phyloP scores from a whole-genome alignment of 2,329 filamentous ascomycete genomes.

The Cladophialophora immunda region DNA sequence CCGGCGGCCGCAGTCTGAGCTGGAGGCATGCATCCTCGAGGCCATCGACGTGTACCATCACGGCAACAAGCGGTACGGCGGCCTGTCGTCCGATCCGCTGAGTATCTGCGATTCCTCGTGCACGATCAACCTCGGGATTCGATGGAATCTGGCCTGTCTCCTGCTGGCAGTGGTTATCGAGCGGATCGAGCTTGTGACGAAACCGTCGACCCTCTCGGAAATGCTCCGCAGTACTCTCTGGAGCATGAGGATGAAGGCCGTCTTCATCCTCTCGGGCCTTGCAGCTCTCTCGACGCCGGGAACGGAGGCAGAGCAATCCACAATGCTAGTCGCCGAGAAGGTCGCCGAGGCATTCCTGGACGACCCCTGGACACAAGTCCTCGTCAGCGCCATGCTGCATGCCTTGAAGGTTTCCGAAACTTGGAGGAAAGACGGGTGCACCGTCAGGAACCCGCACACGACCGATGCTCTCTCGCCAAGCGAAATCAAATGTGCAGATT shows the following conservation, averaged over 20 bases:
- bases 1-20: neutral
- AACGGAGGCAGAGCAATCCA: neutral
- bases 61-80: neutral
- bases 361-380: neutral
- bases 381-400: neutral
- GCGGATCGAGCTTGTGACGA: neutral
- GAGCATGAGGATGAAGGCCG: neutral
- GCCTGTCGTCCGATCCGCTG: neutral
- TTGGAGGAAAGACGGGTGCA: neutral
- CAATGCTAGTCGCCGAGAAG: neutral
- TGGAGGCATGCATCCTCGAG: neutral
- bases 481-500: neutral
- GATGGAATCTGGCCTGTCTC: neutral
- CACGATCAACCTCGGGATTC: neutral
- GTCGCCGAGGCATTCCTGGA: neutral
- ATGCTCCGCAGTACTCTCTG: neutral
- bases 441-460: neutral
- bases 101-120: neutral
- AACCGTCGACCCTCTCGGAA: neutral
- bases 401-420: neutral
- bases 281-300: neutral
- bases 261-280: neutral
- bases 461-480: neutral
- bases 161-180: neutral
- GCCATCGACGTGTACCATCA: neutral